Evolutionary conservation across 2,329 filamentous ascomycete genomes (phyloP).

Genomic region (Pseudogymnoascus sp.): DNA sequence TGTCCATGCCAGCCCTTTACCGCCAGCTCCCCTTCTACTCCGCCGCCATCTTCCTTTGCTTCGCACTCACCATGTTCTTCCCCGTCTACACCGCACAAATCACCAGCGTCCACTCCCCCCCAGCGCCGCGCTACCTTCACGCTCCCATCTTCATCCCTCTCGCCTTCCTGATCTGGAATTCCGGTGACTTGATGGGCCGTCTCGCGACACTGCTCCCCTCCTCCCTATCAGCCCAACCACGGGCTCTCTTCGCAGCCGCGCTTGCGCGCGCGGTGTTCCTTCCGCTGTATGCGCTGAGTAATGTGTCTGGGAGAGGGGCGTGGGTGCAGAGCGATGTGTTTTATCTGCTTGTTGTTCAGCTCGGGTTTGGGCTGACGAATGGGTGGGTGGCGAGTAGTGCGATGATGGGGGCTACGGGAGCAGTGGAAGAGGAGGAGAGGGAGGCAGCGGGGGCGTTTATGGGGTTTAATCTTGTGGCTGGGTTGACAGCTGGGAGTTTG

Average conservation of each 20-base stretch:
- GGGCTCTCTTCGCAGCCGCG: constrained; percentile 58
- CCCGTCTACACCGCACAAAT: constrained; percentile 80
- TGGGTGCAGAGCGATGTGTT: constrained; percentile 73
- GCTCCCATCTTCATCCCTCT: constrained; percentile 79
- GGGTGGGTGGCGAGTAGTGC: constrained; percentile 79
- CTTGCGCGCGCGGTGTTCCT: constrained; percentile 62
- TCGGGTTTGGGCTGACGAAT: constrained; percentile 76
- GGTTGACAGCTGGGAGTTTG: constrained; percentile 76
- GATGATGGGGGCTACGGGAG: constrained; percentile 84
- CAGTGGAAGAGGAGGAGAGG: constrained; percentile 72
- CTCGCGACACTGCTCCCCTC: constrained; percentile 53
- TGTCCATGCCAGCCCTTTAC: constrained; percentile 60
- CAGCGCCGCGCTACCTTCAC: constrained; percentile 51
- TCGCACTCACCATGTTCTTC: constrained; percentile 84
- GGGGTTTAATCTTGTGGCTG: constrained; percentile 79
- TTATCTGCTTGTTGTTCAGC: constrained; percentile 76
- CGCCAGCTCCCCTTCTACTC: constrained; percentile 72
- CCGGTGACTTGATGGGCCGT: constrained; percentile 74
- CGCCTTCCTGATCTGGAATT: constrained; percentile 87
- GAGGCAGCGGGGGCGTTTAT: constrained; percentile 92
- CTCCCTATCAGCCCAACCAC: constrained; percentile 55
- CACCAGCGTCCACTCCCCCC: constrained; percentile 36
- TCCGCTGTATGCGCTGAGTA: constrained; percentile 84
- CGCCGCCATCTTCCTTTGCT: constrained; percentile 70
- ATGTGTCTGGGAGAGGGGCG: constrained; percentile 65